These are phyloP conservation scores for Apiotrichum montevideense DNA, from an alignment of 1,284 basidiomycete genomes.

Conservation along the genomic window DNA sequence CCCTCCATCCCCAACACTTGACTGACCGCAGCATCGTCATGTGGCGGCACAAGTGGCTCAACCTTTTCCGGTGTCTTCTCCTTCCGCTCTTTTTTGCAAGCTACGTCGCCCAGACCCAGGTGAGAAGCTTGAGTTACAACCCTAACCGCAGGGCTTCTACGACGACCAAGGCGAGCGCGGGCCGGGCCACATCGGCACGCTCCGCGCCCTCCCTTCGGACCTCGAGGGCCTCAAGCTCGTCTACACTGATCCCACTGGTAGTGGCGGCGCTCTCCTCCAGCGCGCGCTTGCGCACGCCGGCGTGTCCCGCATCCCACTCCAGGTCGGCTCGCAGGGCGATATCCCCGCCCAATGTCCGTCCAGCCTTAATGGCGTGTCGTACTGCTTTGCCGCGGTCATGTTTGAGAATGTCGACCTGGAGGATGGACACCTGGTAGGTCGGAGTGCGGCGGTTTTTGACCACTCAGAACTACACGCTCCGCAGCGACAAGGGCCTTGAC, in stretches of 20 bases:
- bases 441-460: background rate
- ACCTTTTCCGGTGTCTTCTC: slow-evolving; percentile 60
- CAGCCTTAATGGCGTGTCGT: slow-evolving; percentile 63
- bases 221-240: slow-evolving; percentile 57
- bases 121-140: background rate
- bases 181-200: slow-evolving; percentile 55
- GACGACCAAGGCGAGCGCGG: slow-evolving; percentile 41
- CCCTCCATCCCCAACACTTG: too few species aligned
- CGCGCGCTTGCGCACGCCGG: slow-evolving; percentile 53
- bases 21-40: slow-evolving; percentile 13
- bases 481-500: slow-evolving; percentile 59
- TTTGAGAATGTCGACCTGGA: slow-evolving; percentile 58
- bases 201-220: slow-evolving; percentile 52
- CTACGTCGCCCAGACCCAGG: background rate
- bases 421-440: slow-evolving; percentile 15
- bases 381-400: slow-evolving; percentile 64
- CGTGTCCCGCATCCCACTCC: slow-evolving; percentile 47
- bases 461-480: slow-evolving; percentile 60
- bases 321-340: slow-evolving; percentile 47
- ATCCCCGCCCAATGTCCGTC: slow-evolving; percentile 53
- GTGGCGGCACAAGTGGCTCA: slow-evolving; percentile 50
- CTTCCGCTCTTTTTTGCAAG: slow-evolving; percentile 63
- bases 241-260: background rate
- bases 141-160: slow-evolving; percentile 4
- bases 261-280: slow-evolving; percentile 51